Base-by-base conservation (phyloP, 2,329 filamentous ascomycete genomes). In the Taxawa tesnikishii region DNA sequence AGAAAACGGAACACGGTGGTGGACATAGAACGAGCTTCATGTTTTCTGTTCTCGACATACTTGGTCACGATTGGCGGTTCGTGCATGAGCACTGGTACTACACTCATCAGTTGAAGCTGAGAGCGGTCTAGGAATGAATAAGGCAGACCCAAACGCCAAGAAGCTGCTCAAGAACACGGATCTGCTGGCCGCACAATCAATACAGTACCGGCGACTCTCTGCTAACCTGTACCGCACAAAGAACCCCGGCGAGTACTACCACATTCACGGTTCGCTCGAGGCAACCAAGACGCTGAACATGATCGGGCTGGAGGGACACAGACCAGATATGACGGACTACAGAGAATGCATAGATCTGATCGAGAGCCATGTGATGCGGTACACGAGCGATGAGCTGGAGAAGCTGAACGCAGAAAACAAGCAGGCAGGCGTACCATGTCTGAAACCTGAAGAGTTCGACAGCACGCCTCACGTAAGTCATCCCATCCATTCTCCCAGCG, bases 171-270 rank as follows among this genome's bases (percentile, higher is more conserved):
- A 62, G 48, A 79, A 83, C 44, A 84, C 79, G 45, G 80, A 84
- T 53, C 55, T 83, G 14, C 58, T 81, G 4, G 60, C 69, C 38
- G 80, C 80, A 1, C 80, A 84, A 49, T 81, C 79, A 2, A 72
- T 75, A 39, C 60, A 72, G 5, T 84, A 84, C 48, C 70, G 79
- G 7, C 73, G 79, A 38, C 65, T 39, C 1, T 50, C 53, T 10
- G 61, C 62, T 0, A 65, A 64, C 31, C 62, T 65, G 26, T 65
- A 65, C 41, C 50, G 50, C 7, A 60, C 55, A 15, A 57, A 56
- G 36, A 60, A 65, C 34, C 56, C 83, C 2, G 53, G 45, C 1
- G 41, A 54, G 12, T 65, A 49, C 38, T 65, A 62, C 40, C 62
- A 65, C 38, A 31, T 62, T 0, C 61, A 65, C 33, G 61, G 60